A percentile compares a stretch with the other conserved stretches of the same genome.
Conservation (phyloP, 768 basidiomycete species). For the Pisolithus albus region DNA sequence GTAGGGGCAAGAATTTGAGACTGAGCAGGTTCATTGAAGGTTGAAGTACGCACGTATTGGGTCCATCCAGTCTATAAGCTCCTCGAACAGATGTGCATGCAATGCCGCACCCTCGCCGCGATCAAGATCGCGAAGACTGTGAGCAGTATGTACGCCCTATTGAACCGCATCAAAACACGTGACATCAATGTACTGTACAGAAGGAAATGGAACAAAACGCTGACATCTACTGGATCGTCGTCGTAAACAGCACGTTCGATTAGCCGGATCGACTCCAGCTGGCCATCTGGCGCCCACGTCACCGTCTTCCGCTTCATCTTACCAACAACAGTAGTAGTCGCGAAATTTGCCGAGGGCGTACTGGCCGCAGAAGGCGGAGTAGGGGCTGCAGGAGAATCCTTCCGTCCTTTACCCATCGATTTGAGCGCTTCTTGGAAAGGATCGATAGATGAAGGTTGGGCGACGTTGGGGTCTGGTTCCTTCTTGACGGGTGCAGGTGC, state of each 20-base stretch:
- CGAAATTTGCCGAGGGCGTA: conserved; percentile 27
- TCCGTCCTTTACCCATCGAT: conserved; percentile 58
- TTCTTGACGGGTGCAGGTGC: conserved; percentile 46
- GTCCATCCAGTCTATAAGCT: conserved; percentile 81
- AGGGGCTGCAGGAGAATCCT: conserved; percentile 53
- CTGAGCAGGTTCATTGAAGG: conserved; percentile 10
- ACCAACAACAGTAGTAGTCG: conserved; percentile 34
- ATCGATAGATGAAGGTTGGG: conserved; percentile 71
- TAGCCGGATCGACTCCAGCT: conserved; percentile 67
- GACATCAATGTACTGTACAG: conserved; percentile 48
- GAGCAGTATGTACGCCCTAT: conserved; percentile 66
- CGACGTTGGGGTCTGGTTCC: conserved; percentile 51
- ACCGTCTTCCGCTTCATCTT: conserved; percentile 70
- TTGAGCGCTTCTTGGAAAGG: conserved; percentile 81
- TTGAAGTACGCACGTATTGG: conserved; percentile 57
- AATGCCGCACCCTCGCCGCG: conserved; percentile 81
- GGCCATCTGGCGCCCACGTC: conserved; percentile 68
- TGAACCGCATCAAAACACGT: conserved; percentile 29
- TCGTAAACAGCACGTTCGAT: conserved; percentile 88
- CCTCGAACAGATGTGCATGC: conserved; percentile 79
- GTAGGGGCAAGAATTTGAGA: conserved; percentile 14
- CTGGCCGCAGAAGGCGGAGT: conserved; percentile 43
- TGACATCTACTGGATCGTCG: conserved; percentile 83
- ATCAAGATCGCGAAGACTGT: conserved; percentile 80
- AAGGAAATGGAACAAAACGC: conserved; percentile 41